Percentiles rank a stretch among this genome's conserved stretches.
These are phyloP conservation scores for Rhodotorula sp. DNA, from an alignment of 1,284 basidiomycete genomes.

Conservation along the genomic window DNA sequence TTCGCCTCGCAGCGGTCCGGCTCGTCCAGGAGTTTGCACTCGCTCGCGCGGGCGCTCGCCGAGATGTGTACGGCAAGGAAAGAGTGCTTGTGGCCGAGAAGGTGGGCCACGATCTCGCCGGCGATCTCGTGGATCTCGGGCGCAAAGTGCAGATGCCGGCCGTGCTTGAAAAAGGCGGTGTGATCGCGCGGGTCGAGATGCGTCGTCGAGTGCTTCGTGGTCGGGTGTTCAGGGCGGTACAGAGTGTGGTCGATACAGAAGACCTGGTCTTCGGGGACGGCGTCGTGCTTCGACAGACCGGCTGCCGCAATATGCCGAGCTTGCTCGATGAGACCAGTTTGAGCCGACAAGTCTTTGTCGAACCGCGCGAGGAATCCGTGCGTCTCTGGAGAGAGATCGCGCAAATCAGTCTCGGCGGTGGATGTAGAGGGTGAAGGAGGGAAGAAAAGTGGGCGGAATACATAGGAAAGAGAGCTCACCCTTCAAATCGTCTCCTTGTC, in stretches of 20 bases:
- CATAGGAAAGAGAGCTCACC: conserved; percentile 7
- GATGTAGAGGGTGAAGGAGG: too few relatives aligned
- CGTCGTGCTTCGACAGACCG: background rate
- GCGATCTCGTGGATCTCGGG: conserved; percentile 34
- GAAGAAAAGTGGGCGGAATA: background rate
- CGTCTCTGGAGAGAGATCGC: conserved; percentile 2
- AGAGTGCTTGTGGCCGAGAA: conserved; percentile 29
- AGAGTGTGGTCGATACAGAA: conserved; percentile 40
- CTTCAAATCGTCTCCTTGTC: conserved; percentile 26
- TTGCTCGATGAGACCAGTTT: conserved; percentile 35
- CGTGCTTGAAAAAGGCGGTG: conserved; percentile 37
- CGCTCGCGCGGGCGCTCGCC: conserved; percentile 15
- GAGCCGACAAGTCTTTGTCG: conserved; percentile 31
- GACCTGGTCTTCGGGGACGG: conserved; percentile 36
- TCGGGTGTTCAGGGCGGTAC: conserved; percentile 33
- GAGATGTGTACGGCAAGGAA: conserved; percentile 40
- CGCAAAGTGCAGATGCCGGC: conserved; percentile 33
- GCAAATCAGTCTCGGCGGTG: background rate
- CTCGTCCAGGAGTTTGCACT: conserved; percentile 24
- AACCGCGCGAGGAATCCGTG: conserved; percentile 34
- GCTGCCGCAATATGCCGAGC: conserved; percentile 28
- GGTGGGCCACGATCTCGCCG: conserved; percentile 29
- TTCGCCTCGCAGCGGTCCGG: conserved; percentile 18
- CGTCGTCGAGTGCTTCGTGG: conserved; percentile 23
- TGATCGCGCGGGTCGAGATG: conserved; percentile 39